phyloP scores from a whole-genome alignment of 305 asterid species.

The Withania somnifera region DNA sequence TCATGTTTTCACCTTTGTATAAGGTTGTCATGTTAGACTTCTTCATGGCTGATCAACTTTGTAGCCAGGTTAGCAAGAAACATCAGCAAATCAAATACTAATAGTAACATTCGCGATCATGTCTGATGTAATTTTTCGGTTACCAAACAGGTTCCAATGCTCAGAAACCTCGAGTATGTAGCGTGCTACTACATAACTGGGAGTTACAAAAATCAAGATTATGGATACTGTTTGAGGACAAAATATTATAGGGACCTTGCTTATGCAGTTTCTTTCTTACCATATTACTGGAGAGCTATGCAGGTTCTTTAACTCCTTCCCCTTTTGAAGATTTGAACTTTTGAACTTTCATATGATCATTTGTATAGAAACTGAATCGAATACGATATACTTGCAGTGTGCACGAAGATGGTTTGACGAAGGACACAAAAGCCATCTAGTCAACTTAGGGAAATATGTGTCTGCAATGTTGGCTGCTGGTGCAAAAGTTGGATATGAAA shows the following conservation, averaged over 20 bases:
- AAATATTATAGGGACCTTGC: constrained; percentile 73
- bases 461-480: constrained; percentile 98
- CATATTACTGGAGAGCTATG: constrained; percentile 97
- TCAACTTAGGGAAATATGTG: constrained; percentile 79
- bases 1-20: constrained; percentile 59
- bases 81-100: background rate
- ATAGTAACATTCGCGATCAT: background rate
- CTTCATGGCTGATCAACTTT: constrained; percentile 96
- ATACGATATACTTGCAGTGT: constrained; percentile 32
- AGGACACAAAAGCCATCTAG: constrained; percentile 71
- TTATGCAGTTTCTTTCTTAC: constrained; percentile 85
- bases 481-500: constrained; percentile 81
- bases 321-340: background rate
- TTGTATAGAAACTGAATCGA: background rate
- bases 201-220: constrained; percentile 74
- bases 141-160: constrained; percentile 63
- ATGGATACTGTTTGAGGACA: constrained; percentile 61
- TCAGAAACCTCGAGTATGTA: constrained; percentile 56
- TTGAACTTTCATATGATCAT: background rate
- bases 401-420: constrained; percentile 93
- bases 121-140: background rate
- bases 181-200: constrained; percentile 84
- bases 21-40: constrained; percentile 91
- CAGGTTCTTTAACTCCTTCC: constrained; percentile 39
- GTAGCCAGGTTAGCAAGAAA: constrained; percentile 61